A percentile compares a stretch with the other conserved stretches of the same genome.
phyloP scores from a whole-genome alignment of 2,329 filamentous ascomycete species.

The Verticillium isaacii region DNA sequence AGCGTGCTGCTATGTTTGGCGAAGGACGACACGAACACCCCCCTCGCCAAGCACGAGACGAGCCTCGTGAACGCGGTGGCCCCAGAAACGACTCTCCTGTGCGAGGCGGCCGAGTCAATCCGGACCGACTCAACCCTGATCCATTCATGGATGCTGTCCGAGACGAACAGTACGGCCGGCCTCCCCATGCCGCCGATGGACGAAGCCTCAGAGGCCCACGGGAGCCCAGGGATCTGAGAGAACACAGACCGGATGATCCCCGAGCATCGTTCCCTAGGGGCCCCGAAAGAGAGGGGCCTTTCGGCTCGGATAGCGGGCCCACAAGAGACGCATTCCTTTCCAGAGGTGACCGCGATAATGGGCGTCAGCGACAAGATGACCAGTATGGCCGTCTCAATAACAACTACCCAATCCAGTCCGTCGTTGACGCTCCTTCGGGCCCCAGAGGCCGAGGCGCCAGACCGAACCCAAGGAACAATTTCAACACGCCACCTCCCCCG shows the following conservation, averaged over 20 bases:
- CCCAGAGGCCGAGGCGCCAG: background rate
- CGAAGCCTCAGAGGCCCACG: background rate
- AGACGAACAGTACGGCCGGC: slow-evolving; percentile 43
- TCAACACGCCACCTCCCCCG: slow-evolving; percentile 24
- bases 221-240: background rate
- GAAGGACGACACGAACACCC: slow-evolving; percentile 29
- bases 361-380: slow-evolving; percentile 34
- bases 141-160: slow-evolving; percentile 30
- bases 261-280: slow-evolving; percentile 16
- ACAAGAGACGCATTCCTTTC: slow-evolving; percentile 35
- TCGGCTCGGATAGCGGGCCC: slow-evolving; percentile 27
- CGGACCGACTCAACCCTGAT: slow-evolving; percentile 28
- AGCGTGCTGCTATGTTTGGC: slow-evolving; percentile 39
- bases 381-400: background rate
- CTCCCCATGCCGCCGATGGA: slow-evolving; percentile 21
- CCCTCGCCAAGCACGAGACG: slow-evolving; percentile 36
- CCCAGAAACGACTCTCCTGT: slow-evolving; percentile 46
- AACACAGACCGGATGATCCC: background rate
- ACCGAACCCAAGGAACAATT: background rate
- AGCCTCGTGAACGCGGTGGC: slow-evolving; percentile 23
- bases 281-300: slow-evolving; percentile 30
- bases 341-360: slow-evolving; percentile 44
- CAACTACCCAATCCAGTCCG: background rate
- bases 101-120: slow-evolving; percentile 28
- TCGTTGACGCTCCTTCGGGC: background rate